These are phyloP conservation scores for Bocquillonia castaneifolia DNA, from an alignment of 441 rosid genomes.

Conservation along the genomic window DNA sequence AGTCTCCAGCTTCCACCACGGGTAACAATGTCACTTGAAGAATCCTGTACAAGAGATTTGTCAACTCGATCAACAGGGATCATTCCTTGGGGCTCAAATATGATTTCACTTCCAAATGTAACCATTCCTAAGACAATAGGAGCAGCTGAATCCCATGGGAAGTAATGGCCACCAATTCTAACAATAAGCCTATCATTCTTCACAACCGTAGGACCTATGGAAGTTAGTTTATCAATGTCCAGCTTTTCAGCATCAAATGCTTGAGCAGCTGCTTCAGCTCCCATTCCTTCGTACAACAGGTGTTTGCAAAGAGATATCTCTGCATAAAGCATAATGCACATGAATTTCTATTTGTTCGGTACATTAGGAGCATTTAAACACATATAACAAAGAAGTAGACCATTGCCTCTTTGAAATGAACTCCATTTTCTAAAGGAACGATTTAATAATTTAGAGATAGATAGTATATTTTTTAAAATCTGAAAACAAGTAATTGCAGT, in stretches of 20 bases:
- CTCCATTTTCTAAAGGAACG: neutral
- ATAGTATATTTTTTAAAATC: neutral
- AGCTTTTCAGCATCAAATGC: slow-evolving; percentile 56
- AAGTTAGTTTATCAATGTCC: slow-evolving; percentile 39
- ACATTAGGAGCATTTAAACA: slow-evolving; percentile 3
- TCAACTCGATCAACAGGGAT: slow-evolving; percentile 48
- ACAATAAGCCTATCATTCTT: slow-evolving; percentile 55
- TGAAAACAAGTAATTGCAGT: neutral
- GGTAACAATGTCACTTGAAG: slow-evolving; percentile 35
- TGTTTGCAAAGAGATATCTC: slow-evolving; percentile 67
- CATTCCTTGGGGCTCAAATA: slow-evolving; percentile 57
- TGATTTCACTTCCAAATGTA: slow-evolving; percentile 43
- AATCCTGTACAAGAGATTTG: slow-evolving; percentile 38
- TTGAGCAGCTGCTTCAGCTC: slow-evolving; percentile 56
- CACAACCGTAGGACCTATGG: slow-evolving; percentile 45
- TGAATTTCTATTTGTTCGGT: slow-evolving; percentile 19
- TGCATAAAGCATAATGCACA: slow-evolving; percentile 37
- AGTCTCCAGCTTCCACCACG: slow-evolving; percentile 67
- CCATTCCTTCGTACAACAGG: slow-evolving; percentile 50
- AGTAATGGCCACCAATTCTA: slow-evolving; percentile 45
- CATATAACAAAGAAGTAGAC: slow-evolving; percentile 2
- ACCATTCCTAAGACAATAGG: slow-evolving; percentile 49
- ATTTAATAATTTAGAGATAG: neutral
- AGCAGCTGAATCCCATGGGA: slow-evolving; percentile 65
- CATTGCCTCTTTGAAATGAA: neutral